These are phyloP conservation scores for Salix udensis DNA, from an alignment of 345 rosid genomes.

Conservation along the genomic window DNA sequence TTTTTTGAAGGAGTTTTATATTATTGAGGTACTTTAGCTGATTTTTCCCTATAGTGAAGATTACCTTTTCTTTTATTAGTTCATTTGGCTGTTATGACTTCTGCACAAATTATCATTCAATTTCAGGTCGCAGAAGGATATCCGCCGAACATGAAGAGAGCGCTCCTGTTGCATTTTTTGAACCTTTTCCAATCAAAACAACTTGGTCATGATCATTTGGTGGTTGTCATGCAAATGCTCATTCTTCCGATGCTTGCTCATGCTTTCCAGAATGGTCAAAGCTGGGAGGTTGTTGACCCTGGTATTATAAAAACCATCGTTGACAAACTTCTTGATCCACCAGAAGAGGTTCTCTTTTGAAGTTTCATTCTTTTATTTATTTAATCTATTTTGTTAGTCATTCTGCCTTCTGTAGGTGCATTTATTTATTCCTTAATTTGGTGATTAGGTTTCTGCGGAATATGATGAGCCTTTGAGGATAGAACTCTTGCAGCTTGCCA, in stretches of 20 bases:
- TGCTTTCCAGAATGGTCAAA: conserved; percentile 84
- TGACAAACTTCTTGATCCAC: conserved; percentile 99
- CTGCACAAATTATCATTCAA: conserved; percentile 2
- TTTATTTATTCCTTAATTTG: not conserved
- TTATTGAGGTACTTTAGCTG: conserved; percentile 66
- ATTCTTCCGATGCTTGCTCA: conserved; percentile 98
- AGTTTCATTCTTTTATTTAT: not conserved
- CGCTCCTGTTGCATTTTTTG: conserved; percentile 81
- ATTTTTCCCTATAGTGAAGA: not conserved
- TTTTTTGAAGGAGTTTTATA: conserved; percentile 94
- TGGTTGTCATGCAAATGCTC: conserved; percentile 97
- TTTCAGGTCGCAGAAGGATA: conserved; percentile 95
- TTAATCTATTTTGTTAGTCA: not conserved
- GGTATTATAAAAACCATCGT: conserved; percentile 82
- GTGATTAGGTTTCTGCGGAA: conserved; percentile 85
- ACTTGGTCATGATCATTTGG: conserved; percentile 90
- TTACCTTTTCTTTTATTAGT: not conserved
- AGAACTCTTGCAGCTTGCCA: conserved; percentile 95
- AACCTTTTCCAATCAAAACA: conserved; percentile 90
- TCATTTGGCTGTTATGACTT: not conserved
- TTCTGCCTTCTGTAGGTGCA: not conserved
- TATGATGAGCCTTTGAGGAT: conserved; percentile 96
- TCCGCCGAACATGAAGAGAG: conserved; percentile 72
- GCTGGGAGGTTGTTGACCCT: conserved; percentile 94
- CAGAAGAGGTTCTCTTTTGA: conserved; percentile 70